These are phyloP conservation scores for Crotalaria pallida DNA, from an alignment of 306 rosid genomes.

Conservation along the genomic window DNA sequence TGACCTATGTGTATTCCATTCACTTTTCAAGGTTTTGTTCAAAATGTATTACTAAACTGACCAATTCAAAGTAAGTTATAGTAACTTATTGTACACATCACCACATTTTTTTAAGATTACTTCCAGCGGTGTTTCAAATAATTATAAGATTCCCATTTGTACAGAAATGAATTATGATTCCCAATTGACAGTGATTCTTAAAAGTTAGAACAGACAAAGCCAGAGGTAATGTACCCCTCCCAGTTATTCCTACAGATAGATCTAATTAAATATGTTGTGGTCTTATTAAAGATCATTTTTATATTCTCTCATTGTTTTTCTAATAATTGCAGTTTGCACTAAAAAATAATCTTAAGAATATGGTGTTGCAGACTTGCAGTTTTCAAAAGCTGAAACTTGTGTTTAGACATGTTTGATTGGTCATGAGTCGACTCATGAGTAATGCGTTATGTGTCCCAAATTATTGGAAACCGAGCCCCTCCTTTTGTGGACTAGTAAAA, in stretches of 20 bases:
- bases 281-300: neutral
- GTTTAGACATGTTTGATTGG: neutral
- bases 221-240: neutral
- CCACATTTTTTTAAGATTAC: slow-evolving; percentile 1
- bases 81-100: neutral
- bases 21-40: neutral
- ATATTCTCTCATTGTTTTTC: neutral
- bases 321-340: neutral
- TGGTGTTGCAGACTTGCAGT: neutral
- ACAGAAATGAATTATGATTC: neutral
- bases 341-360: neutral
- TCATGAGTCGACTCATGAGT: neutral
- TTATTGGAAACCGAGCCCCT: neutral
- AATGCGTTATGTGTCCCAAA: neutral
- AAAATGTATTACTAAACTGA: neutral
- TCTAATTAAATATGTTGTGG: neutral
- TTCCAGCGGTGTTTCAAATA: neutral
- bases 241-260: neutral
- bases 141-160: neutral
- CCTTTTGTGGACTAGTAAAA: neutral
- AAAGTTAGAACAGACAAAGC: neutral
- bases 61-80: neutral
- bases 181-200: neutral
- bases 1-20: neutral
- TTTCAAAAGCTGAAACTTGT: slow-evolving; percentile 5